Evolutionary conservation across 2,329 filamentous ascomycete genomes (phyloP), one percentile per base, ranked within the genome.

Genomic region (Blastomyces parvus): DNA sequence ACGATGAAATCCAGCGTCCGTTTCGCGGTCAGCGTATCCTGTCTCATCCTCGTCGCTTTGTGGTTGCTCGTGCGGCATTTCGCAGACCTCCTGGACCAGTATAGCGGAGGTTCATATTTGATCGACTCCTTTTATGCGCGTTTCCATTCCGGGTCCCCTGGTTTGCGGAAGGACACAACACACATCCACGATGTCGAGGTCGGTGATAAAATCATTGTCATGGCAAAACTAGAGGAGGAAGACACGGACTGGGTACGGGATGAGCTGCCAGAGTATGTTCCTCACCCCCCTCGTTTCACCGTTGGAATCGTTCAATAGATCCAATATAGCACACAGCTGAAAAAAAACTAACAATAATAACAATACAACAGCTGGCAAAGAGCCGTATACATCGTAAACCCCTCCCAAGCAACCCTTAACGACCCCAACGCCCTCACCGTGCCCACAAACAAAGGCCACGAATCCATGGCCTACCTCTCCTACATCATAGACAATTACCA

Each of bases 391-490:
- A 72, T 70, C 63, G 78, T 77, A 62, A 77, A 79, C 67, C 72
- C 73, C 52, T 69, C 71, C 61, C 67, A 67, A 42, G 66, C 61
- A 13, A 66, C 64, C 13, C 59, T 46, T 22, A 14, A 36, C 13
- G 59, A 63, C 50, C 50, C 60, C 22, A 64, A 61, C 5, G 60
- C 55, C 40, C 67, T 71, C 42, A 67, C 64, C 6, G 67, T 66
- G 36, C 67, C 69, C 0, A 42, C 62, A 38, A 83, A 82, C 67
- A 82, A 82, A 67, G 81, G 81, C 40, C 77, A 77, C 63, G 81
- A 83, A 72, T 78, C 80, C 42, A 83, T 83, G 80, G 79, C 80
- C 27, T 82, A 82, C 68, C 73, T 83, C 17, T 82, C 65, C 46
- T 79, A 82, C 73, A 76, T 83, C 63, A 80, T 82, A 69, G 78